Conservation (phyloP, 179 eudicot species). For the Vitellaria paradoxa region DNA sequence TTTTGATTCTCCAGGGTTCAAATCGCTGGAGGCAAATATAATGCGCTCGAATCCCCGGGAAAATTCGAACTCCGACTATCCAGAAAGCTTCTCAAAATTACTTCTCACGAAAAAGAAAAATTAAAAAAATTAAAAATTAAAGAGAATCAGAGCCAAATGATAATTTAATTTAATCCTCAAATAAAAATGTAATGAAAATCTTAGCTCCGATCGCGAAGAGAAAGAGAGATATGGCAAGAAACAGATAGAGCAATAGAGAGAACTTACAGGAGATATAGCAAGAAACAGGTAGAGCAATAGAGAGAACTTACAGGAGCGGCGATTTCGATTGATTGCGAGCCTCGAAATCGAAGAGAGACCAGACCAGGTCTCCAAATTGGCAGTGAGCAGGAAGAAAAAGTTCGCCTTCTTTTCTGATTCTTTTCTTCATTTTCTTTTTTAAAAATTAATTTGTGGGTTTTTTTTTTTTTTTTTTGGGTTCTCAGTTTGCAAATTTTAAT, state of each 20-base stretch:
- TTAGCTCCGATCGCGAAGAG: not conserved
- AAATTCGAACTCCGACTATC: not conserved
- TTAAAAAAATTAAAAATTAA: not conserved
- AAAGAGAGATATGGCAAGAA: not conserved
- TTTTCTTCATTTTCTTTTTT: no score
- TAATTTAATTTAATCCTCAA: not conserved
- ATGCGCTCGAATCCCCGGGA: not conserved
- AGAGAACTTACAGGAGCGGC: constrained; percentile 2
- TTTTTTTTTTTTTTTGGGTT: no score
- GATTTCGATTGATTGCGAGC: not conserved
- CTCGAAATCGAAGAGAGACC: not conserved
- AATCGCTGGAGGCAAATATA: not conserved
- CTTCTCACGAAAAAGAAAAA: no score
- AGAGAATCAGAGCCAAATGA: not conserved
- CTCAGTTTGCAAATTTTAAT: no score
- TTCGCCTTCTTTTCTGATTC: not conserved
- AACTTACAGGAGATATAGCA: constrained; percentile 1
- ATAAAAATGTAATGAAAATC: not conserved
- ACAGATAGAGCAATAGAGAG: not conserved
- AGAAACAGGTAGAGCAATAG: not conserved
- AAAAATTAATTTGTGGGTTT: no score
- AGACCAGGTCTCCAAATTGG: no score
- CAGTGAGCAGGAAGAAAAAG: no score
- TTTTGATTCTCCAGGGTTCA: not conserved
- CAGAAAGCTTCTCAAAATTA: not conserved